Conservation (phyloP, 768 basidiomycete genomes). For the Suillus weaverae region DNA sequence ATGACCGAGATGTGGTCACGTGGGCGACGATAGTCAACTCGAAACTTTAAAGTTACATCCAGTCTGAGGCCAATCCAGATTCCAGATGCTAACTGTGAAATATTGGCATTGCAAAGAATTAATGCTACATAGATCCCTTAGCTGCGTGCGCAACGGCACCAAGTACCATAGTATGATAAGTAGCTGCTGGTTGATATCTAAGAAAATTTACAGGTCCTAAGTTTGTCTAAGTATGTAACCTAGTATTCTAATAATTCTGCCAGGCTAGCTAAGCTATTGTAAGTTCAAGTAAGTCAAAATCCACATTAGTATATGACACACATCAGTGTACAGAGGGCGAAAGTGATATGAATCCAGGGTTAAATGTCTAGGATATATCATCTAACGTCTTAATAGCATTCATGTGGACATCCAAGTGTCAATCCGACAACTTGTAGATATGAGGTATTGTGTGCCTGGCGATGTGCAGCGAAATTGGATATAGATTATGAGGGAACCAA, state of each 20-base stretch:
- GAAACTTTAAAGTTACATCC: not conserved
- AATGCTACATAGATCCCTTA: not conserved
- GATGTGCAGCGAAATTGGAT: not conserved
- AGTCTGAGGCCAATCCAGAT: too few relatives aligned
- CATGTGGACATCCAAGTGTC: not conserved
- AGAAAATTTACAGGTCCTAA: not conserved
- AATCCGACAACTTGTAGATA: not conserved
- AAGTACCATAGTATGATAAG: not conserved
- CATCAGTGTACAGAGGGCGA: not conserved
- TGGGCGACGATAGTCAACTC: not conserved
- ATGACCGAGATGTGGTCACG: not conserved
- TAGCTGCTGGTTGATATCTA: not conserved
- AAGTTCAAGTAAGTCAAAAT: not conserved
- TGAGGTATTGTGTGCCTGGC: too few relatives aligned
- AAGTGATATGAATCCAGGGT: not conserved
- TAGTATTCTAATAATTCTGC: not conserved
- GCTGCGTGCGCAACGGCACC: not conserved
- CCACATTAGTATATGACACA: not conserved
- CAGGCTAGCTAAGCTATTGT: not conserved
- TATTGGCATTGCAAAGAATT: not conserved
- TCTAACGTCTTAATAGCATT: not conserved
- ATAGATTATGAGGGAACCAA: not conserved
- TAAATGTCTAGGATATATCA: conserved; percentile 4
- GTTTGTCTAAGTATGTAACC: not conserved
- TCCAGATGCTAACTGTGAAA: not conserved